These are phyloP conservation scores for Ricinus communis DNA, from an alignment of 345 rosid species.

Conservation along the genomic window DNA sequence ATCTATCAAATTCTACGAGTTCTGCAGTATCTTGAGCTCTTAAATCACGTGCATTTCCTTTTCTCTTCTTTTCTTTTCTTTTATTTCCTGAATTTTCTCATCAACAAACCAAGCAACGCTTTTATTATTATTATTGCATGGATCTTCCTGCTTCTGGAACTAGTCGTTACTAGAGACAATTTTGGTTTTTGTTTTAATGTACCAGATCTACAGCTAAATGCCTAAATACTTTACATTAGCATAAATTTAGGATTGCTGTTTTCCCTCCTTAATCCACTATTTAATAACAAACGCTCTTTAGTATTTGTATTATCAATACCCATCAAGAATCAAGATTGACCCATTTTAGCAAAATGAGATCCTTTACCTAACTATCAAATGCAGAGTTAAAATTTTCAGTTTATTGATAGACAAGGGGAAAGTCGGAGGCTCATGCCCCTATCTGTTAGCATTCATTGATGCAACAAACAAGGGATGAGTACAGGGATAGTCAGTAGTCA, in stretches of 20 bases:
- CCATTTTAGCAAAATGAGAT: not conserved
- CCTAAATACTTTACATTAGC: not conserved
- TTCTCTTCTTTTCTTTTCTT: too few species aligned
- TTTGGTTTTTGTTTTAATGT: not conserved
- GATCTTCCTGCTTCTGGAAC: not conserved
- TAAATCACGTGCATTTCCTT: too few species aligned
- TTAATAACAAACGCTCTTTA: not conserved
- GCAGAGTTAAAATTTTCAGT: not conserved
- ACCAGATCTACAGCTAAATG: conserved; percentile 10
- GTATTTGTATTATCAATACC: not conserved
- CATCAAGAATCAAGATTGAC: not conserved
- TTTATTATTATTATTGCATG: not conserved
- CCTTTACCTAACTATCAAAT: not conserved
- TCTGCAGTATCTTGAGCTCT: too few species aligned
- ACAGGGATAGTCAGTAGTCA: not conserved
- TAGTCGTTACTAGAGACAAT: not conserved
- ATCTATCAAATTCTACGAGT: not conserved
- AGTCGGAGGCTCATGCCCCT: not conserved
- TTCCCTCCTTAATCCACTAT: not conserved
- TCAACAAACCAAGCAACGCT: too few species aligned
- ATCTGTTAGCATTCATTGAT: not conserved
- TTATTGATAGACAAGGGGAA: too few species aligned
- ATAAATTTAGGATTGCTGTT: not conserved
- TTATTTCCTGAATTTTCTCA: too few species aligned
- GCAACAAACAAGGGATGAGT: not conserved